Base-by-base conservation (phyloP, 441 rosid species). In the Adansonia rubrostipa region DNA sequence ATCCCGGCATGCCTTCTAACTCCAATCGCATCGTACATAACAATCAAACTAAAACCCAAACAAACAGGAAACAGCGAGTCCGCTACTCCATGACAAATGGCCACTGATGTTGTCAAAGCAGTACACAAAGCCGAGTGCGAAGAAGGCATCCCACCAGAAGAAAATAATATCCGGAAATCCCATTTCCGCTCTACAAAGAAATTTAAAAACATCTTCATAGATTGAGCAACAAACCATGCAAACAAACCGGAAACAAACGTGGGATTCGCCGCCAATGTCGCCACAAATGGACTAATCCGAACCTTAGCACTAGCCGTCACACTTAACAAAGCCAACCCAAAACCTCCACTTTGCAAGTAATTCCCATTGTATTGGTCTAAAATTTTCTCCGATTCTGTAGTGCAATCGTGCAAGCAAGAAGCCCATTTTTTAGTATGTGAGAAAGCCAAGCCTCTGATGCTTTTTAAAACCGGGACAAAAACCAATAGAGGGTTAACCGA, bases 101-200 rank as follows among this genome's bases (percentile, higher is more conserved):
- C 99, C 13, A 95, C 98, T 9, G 99, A 91, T 6, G 99, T 92
- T 8, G 99, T 92, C 87, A 93, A 83, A 74, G 97, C 97, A 69
- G 92, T 91, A 70, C 99, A 95, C 33, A 95, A 40, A 68, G 99
- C 97, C n/a, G 99, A 90, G 78, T 93, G 99, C 6, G 99, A 93
- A 19, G 99, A 95, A 4, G 99, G 98, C 97, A 95, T 95, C 28
- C 99, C 98, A 77, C 99, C 99, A 67, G 91, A 93, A 33, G 97
- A 91, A 80, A 79, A 92, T 64, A 93, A 4, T 0, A 95, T 19
- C 80, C 93, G 86, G 67, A 91, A 86, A 84, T 95, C 98, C 98
- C 92, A 93, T 84, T 91, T 95, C 84, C 89, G 91, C 82, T 93
- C 99, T 72, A 93, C 83, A 67, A 87, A 92, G 88, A 95, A 95